These are phyloP conservation scores for Phlebiopsis gigantea DNA, from an alignment of 768 basidiomycete genomes.

Conservation along the genomic window DNA sequence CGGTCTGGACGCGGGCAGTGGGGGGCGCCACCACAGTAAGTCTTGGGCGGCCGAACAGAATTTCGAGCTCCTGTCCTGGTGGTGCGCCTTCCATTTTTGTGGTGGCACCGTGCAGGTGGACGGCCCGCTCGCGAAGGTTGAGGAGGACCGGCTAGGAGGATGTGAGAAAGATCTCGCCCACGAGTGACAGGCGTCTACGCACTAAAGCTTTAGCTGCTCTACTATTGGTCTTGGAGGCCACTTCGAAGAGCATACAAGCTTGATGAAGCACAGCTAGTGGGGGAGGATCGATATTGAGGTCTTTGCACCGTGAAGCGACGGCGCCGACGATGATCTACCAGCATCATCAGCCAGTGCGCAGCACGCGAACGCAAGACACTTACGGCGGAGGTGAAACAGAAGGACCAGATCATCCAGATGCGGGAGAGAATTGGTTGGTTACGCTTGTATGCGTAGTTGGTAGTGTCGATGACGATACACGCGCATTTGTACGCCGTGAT, in stretches of 20 bases:
- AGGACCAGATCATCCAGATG: constrained; percentile 57
- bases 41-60: constrained; percentile 30
- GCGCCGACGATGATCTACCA: constrained; percentile 48
- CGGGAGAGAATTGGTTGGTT: constrained; percentile 43
- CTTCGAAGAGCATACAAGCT: constrained; percentile 40
- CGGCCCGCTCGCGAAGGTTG: constrained; percentile 39
- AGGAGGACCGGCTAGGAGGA: constrained; percentile 38
- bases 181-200: constrained; percentile 11
- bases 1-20: not conserved
- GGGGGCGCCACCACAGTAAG: constrained; percentile 11
- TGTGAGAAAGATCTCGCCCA: not conserved
- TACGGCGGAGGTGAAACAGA: constrained; percentile 51
- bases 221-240: constrained; percentile 39
- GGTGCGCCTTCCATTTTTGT: not conserved
- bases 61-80: constrained; percentile 24
- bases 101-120: constrained; percentile 22
- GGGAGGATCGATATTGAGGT: constrained; percentile 39
- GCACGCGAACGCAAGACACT: constrained; percentile 14
- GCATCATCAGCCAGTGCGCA: not conserved
- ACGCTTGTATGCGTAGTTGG: constrained; percentile 35
- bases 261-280: constrained; percentile 42
- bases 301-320: constrained; percentile 41
- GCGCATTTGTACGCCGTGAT: constrained; percentile 47
- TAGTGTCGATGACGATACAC: constrained; percentile 38
- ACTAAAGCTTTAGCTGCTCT: constrained; percentile 49